Base-by-base conservation (phyloP, 192 early-diverging fungal genomes). In the Umbelopsis sp. region DNA sequence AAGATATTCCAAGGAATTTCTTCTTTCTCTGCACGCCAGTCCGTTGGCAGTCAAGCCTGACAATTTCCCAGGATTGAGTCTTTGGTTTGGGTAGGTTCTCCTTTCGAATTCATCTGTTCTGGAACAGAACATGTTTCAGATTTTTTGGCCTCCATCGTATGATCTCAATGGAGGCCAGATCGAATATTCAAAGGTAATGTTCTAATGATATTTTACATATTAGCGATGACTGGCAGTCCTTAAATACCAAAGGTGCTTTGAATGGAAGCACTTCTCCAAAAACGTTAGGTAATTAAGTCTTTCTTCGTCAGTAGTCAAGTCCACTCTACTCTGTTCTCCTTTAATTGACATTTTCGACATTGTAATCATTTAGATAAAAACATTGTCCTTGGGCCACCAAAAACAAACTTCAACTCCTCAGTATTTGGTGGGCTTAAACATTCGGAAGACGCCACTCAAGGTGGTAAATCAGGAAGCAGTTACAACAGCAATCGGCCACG, bases 391-490 rank as follows among this genome's bases (percentile, higher is more conserved):
- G 83, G 83, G 6, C 85, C 85, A 47, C 84, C 85, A 20, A 87
- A 87, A 47, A 85, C 80, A 77, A 85, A 76, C 65, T 87, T 87
- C 73, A 82, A 83, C 6, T 87, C 85, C 17, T 84, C 85, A 20
- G 77, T 81, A 16, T 56, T 82, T 34, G 79, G 77, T 38, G 85
- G 85, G 45, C 47, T 87, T 45, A 87, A 87, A 70, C 67, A 71
- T 41, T 65, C 79, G 5, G 81, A 81, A 8, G 85, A 81, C 25
- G 29, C 56, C 4, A 62, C 9, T 34, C 29, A 20, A 29, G 31
- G 4, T 62, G 56, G 56, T 32, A 62, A 62, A 26, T 14, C 56
- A 12, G 26, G 29, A 34, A 32, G 56, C 17, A 62, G 31, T 20
- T 32, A 36, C 17, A 32, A 59, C 74, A 44, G 71, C 73, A 56